These are phyloP conservation scores for Thermochaetoides dissita DNA, from an alignment of 2,329 filamentous ascomycete species.

Conservation along the genomic window DNA sequence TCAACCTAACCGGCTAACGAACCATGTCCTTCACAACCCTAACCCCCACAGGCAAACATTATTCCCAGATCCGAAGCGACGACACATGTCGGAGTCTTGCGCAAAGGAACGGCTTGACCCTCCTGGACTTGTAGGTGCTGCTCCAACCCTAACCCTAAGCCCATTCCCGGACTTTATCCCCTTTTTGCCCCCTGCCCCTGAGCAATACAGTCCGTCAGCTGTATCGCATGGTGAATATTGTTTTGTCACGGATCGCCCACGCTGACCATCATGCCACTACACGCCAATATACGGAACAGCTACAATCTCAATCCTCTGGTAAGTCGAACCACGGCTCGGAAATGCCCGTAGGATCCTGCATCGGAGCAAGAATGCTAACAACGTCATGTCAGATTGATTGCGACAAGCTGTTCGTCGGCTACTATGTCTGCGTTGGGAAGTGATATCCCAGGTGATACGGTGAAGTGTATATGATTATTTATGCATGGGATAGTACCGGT, in stretches of 20 bases:
- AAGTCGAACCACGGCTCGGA: background rate
- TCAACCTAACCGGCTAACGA: background rate
- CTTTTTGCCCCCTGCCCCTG: background rate
- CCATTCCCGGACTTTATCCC: background rate
- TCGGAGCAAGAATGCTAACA: constrained; percentile 11
- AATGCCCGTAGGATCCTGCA: constrained; percentile 1
- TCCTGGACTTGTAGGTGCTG: constrained; percentile 12
- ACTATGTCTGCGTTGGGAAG: constrained; percentile 13
- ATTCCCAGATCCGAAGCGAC: constrained; percentile 6
- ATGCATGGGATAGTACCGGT: too few relatives aligned
- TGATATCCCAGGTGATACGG: background rate
- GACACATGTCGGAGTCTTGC: constrained; percentile 14
- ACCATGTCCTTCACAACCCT: background rate
- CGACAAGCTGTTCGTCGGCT: constrained; percentile 14
- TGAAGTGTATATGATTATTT: too few relatives aligned
- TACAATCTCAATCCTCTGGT: constrained; percentile 15
- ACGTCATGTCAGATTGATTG: constrained; percentile 15
- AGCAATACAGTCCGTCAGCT: too few relatives aligned
- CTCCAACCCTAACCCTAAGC: too few relatives aligned
- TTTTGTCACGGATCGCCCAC: too few relatives aligned
- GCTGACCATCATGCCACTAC: background rate
- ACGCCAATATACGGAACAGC: constrained; percentile 2
- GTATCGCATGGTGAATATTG: too few relatives aligned
- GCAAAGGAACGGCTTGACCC: constrained; percentile 7
- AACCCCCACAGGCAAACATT: constrained; percentile 8